phyloP scores from a whole-genome alignment of 768 basidiomycete genomes.

The Phylloporus sp. region DNA sequence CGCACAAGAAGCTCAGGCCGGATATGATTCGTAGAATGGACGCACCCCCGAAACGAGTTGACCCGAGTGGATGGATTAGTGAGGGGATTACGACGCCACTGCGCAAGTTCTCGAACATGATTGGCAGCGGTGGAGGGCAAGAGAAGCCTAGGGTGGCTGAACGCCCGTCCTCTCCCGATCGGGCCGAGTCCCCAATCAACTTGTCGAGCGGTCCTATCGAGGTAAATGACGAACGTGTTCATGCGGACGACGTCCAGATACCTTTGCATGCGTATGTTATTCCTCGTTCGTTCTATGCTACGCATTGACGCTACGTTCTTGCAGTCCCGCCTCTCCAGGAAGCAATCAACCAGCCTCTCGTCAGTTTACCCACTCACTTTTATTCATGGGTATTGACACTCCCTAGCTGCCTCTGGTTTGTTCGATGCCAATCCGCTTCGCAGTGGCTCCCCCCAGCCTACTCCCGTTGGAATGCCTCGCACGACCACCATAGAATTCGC shows the following conservation, averaged over 20 bases:
- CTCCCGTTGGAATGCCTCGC: slow-evolving; percentile 29
- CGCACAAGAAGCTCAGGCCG: slow-evolving; percentile 38
- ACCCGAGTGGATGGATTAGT: slow-evolving; percentile 71
- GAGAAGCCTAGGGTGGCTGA: not conserved
- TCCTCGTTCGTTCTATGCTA: not conserved
- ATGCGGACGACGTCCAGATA: not conserved
- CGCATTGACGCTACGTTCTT: slow-evolving; percentile 11
- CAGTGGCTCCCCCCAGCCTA: slow-evolving; percentile 1
- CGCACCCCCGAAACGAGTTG: slow-evolving; percentile 58
- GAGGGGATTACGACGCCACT: slow-evolving; percentile 35
- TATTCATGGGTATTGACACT: not conserved
- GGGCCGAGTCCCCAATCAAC: not conserved
- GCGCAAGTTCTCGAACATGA: slow-evolving; percentile 12
- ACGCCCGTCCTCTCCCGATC: slow-evolving; percentile 4
- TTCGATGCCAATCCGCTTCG: slow-evolving; percentile 1
- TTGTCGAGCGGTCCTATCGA: not conserved
- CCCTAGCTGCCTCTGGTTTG: slow-evolving; percentile 9
- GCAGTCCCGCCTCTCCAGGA: slow-evolving; percentile 32
- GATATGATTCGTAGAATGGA: slow-evolving; percentile 80
- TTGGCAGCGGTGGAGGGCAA: not conserved
- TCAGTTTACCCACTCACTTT: slow-evolving; percentile 5
- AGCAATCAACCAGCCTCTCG: not conserved
- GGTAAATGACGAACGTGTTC: not conserved
- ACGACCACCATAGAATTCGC: slow-evolving; percentile 53
- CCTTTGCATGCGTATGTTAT: slow-evolving; percentile 9